Evolutionary conservation across 306 rosid species (phyloP).

Genomic region (Sicyos baderoa): DNA sequence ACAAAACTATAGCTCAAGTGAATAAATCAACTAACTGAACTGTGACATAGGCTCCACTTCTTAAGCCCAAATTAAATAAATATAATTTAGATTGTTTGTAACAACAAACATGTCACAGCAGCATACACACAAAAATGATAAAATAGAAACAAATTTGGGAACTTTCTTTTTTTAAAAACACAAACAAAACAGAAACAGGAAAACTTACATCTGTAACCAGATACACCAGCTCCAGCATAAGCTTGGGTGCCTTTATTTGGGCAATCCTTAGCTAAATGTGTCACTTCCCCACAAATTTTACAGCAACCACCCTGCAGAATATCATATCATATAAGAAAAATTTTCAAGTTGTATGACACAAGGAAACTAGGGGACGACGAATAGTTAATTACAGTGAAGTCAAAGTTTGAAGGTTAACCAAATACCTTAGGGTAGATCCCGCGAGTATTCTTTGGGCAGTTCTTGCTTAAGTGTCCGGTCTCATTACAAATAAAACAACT

Average conservation of each 20-base stretch:
- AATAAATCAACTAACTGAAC: not conserved
- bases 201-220: constrained; percentile 13
- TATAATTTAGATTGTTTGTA: not conserved
- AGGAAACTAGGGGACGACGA: not conserved
- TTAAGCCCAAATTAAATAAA: not conserved
- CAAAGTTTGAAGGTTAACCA: constrained; percentile 1
- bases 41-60: not conserved
- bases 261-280: constrained; percentile 93
- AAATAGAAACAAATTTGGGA: not conserved
- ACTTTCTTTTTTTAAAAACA: not conserved
- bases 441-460: constrained; percentile 74
- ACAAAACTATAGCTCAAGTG: not conserved
- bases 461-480: constrained; percentile 80
- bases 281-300: constrained; percentile 82
- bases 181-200: constrained; percentile 7
- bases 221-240: constrained; percentile 25
- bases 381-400: not conserved
- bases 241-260: constrained; percentile 48
- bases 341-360: constrained; percentile 5
- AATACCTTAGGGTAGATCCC: constrained; percentile 90
- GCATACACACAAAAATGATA: not conserved
- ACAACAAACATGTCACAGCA: constrained; percentile 14
- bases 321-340: constrained; percentile 13
- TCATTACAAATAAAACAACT: constrained; percentile 76
- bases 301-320: constrained; percentile 75